Conservation (phyloP, 1,284 basidiomycete genomes). For the Entoloma clypeatum region DNA sequence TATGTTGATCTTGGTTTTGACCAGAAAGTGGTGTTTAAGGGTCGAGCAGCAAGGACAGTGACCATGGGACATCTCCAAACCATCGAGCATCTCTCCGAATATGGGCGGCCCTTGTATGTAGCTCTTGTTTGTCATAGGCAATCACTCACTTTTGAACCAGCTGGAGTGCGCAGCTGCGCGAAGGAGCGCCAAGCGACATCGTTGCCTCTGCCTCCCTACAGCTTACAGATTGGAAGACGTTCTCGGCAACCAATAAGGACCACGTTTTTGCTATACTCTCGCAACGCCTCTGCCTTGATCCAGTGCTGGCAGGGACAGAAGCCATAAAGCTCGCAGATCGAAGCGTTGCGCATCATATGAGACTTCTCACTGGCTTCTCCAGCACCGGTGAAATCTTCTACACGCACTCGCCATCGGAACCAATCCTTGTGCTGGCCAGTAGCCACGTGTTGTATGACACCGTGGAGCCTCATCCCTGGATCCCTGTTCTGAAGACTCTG, state of each 20-base stretch:
- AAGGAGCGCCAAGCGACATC: conserved; percentile 5
- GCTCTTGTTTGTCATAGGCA: conserved; percentile 1
- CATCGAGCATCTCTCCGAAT: conserved; percentile 11
- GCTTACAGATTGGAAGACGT: conserved; percentile 10
- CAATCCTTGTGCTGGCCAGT: conserved; percentile 15
- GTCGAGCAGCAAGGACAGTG: neutral
- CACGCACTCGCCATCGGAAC: no score
- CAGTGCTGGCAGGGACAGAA: conserved; percentile 13
- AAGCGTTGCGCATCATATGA: conserved; percentile 19
- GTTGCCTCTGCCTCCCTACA: conserved; percentile 12
- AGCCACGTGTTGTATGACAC: conserved; percentile 6
- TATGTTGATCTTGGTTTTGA: conserved; percentile 18
- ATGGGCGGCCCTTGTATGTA: conserved; percentile 19
- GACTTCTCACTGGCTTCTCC: conserved; percentile 16
- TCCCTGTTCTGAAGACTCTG: conserved; percentile 4
- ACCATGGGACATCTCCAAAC: conserved; percentile 9
- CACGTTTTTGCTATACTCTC: conserved; percentile 10
- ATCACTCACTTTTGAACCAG: conserved; percentile 10
- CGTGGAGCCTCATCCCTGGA: neutral
- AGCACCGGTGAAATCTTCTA: conserved; percentile 10
- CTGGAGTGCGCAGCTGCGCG: conserved; percentile 13
- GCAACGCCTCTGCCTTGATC: no score
- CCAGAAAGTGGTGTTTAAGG: neutral
- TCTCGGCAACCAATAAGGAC: neutral
- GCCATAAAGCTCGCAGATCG: conserved; percentile 16